Evolutionary conservation across 1,139 yeast genomes (phyloP).

Genomic region (Diutina pseudorugosa): DNA sequence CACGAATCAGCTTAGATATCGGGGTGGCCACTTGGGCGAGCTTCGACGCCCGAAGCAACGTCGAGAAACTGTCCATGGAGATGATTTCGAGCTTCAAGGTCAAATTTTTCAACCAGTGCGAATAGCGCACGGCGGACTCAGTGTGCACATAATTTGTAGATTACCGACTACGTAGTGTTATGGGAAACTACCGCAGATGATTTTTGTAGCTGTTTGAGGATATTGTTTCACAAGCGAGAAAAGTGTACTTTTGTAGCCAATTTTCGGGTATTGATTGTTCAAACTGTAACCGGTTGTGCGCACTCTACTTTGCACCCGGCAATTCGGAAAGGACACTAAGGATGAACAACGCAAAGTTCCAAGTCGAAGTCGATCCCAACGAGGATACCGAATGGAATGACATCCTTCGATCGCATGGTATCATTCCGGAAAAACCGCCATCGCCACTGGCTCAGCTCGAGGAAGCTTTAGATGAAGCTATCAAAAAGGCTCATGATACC

Average conservation of each 20-base stretch:
- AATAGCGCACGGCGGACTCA: neutral
- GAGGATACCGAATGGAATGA: constrained; percentile 99
- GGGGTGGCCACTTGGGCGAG: constrained; percentile 38
- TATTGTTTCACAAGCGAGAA: too few species aligned
- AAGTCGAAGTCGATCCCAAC: constrained; percentile 84
- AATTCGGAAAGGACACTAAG: neutral
- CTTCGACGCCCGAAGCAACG: constrained; percentile 14
- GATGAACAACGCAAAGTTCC: constrained; percentile 26
- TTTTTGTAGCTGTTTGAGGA: too few species aligned
- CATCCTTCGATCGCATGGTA: constrained; percentile 76
- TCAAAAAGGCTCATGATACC: constrained; percentile 61
- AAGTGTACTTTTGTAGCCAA: neutral
- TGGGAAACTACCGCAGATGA: too few species aligned
- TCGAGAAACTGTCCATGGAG: neutral
- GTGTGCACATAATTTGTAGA: neutral
- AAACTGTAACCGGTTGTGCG: neutral
- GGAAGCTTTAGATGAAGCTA: constrained; percentile 77
- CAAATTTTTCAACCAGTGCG: constrained; percentile 1
- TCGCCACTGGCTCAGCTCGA: constrained; percentile 82
- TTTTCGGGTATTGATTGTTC: too few species aligned
- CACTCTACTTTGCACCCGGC: neutral
- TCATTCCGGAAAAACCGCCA: constrained; percentile 85
- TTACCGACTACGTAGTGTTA: too few species aligned
- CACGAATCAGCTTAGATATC: constrained; percentile 22
- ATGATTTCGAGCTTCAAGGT: neutral